phyloP scores from a whole-genome alignment of 2,329 filamentous ascomycete species.

The Esteya vermicola region DNA sequence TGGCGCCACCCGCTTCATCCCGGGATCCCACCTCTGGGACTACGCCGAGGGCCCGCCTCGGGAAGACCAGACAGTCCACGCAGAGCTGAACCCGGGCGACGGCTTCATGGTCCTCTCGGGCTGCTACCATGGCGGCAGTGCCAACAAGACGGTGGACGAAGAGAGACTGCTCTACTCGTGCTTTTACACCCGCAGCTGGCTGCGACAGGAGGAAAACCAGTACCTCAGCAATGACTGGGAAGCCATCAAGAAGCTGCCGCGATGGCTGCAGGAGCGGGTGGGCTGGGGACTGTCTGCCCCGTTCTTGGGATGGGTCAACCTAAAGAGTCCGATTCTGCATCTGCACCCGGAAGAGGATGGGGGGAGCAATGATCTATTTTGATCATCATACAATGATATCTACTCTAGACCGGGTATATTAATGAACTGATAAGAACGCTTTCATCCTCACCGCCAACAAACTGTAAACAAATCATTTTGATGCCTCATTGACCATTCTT shows the following conservation, averaged over 20 bases:
- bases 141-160: conserved; percentile 13
- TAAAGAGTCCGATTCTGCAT: neutral
- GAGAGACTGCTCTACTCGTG: conserved; percentile 5
- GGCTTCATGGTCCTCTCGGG: conserved; percentile 12
- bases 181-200: conserved; percentile 4
- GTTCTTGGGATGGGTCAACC: neutral
- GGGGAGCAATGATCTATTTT: neutral
- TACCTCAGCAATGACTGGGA: conserved; percentile 13
- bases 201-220: conserved; percentile 11
- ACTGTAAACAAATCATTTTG: no score
- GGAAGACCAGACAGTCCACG: conserved; percentile 7
- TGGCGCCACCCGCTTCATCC: conserved; percentile 22
- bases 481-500: no score
- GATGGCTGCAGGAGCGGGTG: neutral
- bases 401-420: no score
- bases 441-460: no score
- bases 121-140: conserved; percentile 14
- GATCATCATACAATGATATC: no score
- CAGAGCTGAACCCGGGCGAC: conserved; percentile 13
- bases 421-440: no score
- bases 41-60: conserved; percentile 9
- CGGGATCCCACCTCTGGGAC: conserved; percentile 21
- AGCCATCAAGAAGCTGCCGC: neutral
- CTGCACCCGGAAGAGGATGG: neutral
- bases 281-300: neutral